Conservation (phyloP, 495 filamentous ascomycete genomes). For the Penicillium steckii region DNA sequence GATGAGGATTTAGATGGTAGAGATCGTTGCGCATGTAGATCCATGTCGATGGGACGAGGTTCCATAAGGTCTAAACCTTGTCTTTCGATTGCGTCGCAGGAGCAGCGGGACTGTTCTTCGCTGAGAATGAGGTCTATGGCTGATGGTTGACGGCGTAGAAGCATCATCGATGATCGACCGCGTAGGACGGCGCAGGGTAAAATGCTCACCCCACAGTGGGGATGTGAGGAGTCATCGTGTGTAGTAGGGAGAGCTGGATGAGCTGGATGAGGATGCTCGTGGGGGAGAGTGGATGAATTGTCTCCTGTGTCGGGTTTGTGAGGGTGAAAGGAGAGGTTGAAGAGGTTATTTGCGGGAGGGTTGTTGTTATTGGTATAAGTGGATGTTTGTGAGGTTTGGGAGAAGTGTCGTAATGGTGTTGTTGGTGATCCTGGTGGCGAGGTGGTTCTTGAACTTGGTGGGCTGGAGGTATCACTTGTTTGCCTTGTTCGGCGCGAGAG, state of each 20-base stretch:
- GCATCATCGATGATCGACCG: constrained; percentile 32
- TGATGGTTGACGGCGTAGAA: constrained; percentile 42
- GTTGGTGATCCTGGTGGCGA: constrained; percentile 25
- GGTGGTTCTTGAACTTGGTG: constrained; percentile 20
- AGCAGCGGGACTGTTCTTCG: constrained; percentile 41
- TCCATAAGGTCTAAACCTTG: constrained; percentile 46
- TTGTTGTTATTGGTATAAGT: no score
- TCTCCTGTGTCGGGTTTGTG: no score
- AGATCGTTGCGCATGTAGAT: constrained; percentile 17
- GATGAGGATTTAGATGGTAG: neutral
- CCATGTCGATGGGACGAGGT: constrained; percentile 41
- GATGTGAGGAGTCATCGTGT: neutral
- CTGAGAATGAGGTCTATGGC: constrained; percentile 41
- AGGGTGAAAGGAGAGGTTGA: constrained; percentile 30
- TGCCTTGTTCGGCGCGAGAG: constrained; percentile 3
- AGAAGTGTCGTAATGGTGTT: constrained; percentile 3
- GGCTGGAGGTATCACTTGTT: constrained; percentile 18
- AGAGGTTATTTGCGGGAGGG: constrained; percentile 28
- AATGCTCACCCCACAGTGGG: constrained; percentile 23
- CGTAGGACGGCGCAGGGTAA: constrained; percentile 32
- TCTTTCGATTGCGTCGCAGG: constrained; percentile 37
- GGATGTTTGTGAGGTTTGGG: constrained; percentile 19
- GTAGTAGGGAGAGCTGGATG: no score
- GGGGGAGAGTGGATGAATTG: constrained; percentile 23
- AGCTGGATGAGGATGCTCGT: no score